Evolutionary conservation across 2,329 filamentous ascomycete species (phyloP), one percentile per base, ranked within the genome.

Genomic region (Cadophora sp.): DNA sequence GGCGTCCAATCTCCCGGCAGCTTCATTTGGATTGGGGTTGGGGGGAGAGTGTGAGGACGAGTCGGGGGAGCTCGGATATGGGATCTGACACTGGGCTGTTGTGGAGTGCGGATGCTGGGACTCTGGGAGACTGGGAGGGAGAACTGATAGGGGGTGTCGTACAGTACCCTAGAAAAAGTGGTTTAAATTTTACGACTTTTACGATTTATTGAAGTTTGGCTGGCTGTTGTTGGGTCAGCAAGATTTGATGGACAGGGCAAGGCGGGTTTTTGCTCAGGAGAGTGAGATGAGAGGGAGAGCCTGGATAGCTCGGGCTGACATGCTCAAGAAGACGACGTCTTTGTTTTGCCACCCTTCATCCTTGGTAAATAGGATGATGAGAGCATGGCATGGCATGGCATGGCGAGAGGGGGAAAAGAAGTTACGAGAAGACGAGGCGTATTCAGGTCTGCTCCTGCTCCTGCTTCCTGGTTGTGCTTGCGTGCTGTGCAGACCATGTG

Each of bases 1-100:
- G 67, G 65, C 61, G 50, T 71, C 71, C 69, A 73, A 71, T 72
- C 66, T 71, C 72, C 68, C 61, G 60, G 53, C 59, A 59, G 43
- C 55, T 60, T 58, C 56, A 64, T 68, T 64, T 68, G 65, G 66
- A 51, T 56, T 59, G 33, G 33, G 62, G 47, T 45, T 45, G 45
- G 45, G 36, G 36, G 8, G 8, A 13, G 36, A 39, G 36, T 13
- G 36, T 11, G 8, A 39, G 59, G 27, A 30, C 45, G 43, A 51
- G 53, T 62, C 62, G 56, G 45, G 62, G 47, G 30, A 59, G 9
- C 45, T 48, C 48, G 58, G 56, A 62, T 62, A 66, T 39, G 36
- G 36, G 36, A 39, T 36, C 64, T 33, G 64, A 64, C 50, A 39
- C 24, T 24, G 61, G 27, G 27, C 27, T 30, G 27, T 30, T 30